Conservation (phyloP, 805 yeast genomes). For the Candida fluviatilis region DNA sequence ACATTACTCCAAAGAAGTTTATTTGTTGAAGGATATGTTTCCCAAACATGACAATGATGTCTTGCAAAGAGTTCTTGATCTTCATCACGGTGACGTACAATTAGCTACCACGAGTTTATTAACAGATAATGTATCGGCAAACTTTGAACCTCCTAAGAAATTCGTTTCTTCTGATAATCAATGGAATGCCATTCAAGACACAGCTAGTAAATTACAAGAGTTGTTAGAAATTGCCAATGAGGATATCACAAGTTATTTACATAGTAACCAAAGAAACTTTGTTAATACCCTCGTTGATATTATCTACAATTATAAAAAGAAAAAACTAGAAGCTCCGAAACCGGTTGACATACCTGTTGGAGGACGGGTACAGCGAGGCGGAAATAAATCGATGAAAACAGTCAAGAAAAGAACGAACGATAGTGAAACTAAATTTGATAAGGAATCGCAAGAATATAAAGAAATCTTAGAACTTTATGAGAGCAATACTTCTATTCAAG, state of each 20-base stretch:
- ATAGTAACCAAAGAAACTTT: constrained; percentile 22
- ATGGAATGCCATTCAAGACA: constrained; percentile 12
- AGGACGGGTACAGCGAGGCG: constrained; percentile 33
- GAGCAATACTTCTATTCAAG: constrained; percentile 30
- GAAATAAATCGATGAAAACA: background rate
- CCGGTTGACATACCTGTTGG: constrained; percentile 11
- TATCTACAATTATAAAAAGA: constrained; percentile 14
- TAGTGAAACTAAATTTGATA: constrained; percentile 15
- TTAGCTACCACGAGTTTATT: constrained; percentile 9
- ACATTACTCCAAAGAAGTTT: constrained; percentile 12
- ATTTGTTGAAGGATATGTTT: constrained; percentile 39
- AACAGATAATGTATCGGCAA: constrained; percentile 1
- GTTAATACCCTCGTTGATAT: constrained; percentile 34
- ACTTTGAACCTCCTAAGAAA: background rate
- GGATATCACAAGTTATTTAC: constrained; percentile 16
- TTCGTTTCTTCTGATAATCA: constrained; percentile 1
- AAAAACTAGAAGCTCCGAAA: background rate
- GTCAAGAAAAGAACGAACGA: constrained; percentile 2
- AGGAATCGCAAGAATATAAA: constrained; percentile 19
- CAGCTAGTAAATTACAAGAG: constrained; percentile 15
- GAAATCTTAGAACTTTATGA: constrained; percentile 31
- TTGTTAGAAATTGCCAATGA: constrained; percentile 14
- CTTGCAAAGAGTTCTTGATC: constrained; percentile 25
- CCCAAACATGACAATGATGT: constrained; percentile 33
- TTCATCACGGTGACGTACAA: constrained; percentile 25